Evolutionary conservation across 2,329 filamentous ascomycete species (phyloP), one percentile per base, ranked within the genome.

Genomic region (Aureobasidium sp.): DNA sequence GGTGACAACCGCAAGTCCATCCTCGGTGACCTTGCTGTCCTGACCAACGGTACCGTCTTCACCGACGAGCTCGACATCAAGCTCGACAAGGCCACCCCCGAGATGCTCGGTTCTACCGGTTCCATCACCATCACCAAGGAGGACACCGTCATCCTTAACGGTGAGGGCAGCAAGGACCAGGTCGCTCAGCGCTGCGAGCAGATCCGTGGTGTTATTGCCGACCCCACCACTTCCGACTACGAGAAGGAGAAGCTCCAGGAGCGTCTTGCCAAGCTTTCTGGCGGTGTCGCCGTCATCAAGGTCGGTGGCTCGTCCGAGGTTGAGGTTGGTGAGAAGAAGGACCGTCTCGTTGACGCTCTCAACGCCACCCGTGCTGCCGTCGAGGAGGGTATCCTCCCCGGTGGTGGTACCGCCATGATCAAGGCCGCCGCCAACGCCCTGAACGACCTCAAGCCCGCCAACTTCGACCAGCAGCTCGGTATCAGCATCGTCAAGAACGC

Each of bases 191-290:
- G 94, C 75, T 97, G 94, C 80, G 94, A 99, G 81, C 94, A 99
- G 83, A 99, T 99, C 79, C 92, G 94, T 69, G 92, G 93, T 69
- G 91, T 97, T 78, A 96, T 97, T 82, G 84, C 82, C 65, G 94
- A 99, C 81, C 89, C 93, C 67, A 87, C 85, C 70, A 99, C 94
- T 67, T 97, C 92, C 53, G 94, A 99, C 74, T 99, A 99, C 81
- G 94, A 99, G 86, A 97, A 97, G 86, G 94, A 99, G 89, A 99
- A 99, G 87, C 90, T 99, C 67, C 94, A 97, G 82, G 94, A 99
- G 84, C 94, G 94, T 81, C 90, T 99, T 65, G 94, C 94, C 70
- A 99, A 99, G 87, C 90, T 99, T 69, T 97, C 94, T 68, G 94
- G 94, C 67, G 94, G 94, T 84, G 94, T 99, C 71, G 94, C 94